Percentiles rank a stretch among this genome's conserved stretches.
These are phyloP conservation scores for Microascus cirrosus DNA, from an alignment of 2,329 filamentous ascomycete genomes.

Conservation along the genomic window DNA sequence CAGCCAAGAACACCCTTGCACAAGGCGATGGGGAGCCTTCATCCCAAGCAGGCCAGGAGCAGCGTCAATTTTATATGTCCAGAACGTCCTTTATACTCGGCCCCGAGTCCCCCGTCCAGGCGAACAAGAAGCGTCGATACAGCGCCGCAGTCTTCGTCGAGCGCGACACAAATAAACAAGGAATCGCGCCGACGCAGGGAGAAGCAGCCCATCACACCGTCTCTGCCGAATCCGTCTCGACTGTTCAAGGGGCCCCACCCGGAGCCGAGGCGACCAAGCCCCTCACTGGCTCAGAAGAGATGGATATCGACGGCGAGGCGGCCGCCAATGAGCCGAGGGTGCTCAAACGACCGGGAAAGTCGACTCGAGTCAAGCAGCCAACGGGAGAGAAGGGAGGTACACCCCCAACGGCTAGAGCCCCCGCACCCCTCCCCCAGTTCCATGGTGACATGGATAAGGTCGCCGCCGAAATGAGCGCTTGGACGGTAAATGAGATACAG, in stretches of 20 bases:
- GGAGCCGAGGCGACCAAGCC: background rate
- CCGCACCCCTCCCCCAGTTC: constrained; percentile 15
- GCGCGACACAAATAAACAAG: constrained; percentile 4
- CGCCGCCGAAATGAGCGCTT: constrained; percentile 44
- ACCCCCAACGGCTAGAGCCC: background rate
- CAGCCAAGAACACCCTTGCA: constrained; percentile 8
- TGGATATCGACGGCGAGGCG: background rate
- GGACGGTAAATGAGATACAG: constrained; percentile 47
- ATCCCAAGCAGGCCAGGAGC: background rate
- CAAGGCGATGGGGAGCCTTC: background rate
- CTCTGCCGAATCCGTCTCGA: background rate
- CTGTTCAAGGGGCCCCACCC: background rate
- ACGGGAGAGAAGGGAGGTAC: background rate
- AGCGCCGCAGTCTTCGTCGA: constrained; percentile 10
- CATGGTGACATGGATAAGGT: constrained; percentile 35
- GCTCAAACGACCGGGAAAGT: background rate
- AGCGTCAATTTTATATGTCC: constrained; percentile 2
- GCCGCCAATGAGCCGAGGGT: background rate
- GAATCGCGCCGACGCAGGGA: background rate
- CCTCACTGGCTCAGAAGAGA: background rate
- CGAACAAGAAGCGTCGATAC: constrained; percentile 27
- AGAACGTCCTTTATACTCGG: background rate
- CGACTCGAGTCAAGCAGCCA: background rate
- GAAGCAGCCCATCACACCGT: background rate
- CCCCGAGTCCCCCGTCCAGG: background rate